These are phyloP conservation scores for Oryza glaberrima DNA, from an alignment of 176 grass and related monocot species.

Conservation along the genomic window DNA sequence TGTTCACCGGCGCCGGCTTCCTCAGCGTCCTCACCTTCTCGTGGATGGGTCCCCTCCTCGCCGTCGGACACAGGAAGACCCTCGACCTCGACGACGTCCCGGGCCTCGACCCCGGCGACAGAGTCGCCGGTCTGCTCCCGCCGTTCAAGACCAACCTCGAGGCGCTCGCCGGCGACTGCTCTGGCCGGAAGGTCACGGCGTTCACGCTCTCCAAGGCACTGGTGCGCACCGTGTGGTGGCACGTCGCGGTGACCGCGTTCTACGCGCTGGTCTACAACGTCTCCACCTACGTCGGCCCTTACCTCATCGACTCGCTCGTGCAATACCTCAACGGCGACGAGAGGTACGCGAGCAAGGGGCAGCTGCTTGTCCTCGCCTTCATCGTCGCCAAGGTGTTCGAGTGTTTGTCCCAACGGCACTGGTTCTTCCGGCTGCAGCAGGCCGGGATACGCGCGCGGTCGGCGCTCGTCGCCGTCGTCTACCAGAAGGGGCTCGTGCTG, in stretches of 20 bases:
- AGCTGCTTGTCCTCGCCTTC: conserved; percentile 63
- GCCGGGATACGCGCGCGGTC: conserved; percentile 48
- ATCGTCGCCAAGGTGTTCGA: conserved; percentile 68
- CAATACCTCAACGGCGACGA: conserved; percentile 80
- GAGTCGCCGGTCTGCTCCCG: conserved; percentile 52
- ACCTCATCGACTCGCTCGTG: conserved; percentile 80
- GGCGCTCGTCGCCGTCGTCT: conserved; percentile 65
- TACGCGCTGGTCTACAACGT: conserved; percentile 62
- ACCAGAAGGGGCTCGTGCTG: conserved; percentile 71
- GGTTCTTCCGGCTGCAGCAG: conserved; percentile 66
- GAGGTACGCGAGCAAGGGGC: conserved; percentile 54
- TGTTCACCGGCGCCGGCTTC: conserved; percentile 61
- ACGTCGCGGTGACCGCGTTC: conserved; percentile 70
- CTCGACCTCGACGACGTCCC: conserved; percentile 80
- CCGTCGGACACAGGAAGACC: conserved; percentile 65
- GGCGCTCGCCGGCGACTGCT: not conserved
- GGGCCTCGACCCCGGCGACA: conserved; percentile 50
- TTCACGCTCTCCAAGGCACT: conserved; percentile 71
- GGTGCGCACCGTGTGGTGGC: conserved; percentile 59
- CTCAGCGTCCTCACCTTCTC: conserved; percentile 78
- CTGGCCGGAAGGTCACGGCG: conserved; percentile 50
- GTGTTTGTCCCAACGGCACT: conserved; percentile 64
- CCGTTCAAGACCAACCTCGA: conserved; percentile 68
- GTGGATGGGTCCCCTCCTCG: conserved; percentile 65
- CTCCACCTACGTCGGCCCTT: conserved; percentile 80